These are phyloP conservation scores for Blakeslea trispora DNA, from an alignment of 371 early-diverging fungal genomes.

Conservation along the genomic window DNA sequence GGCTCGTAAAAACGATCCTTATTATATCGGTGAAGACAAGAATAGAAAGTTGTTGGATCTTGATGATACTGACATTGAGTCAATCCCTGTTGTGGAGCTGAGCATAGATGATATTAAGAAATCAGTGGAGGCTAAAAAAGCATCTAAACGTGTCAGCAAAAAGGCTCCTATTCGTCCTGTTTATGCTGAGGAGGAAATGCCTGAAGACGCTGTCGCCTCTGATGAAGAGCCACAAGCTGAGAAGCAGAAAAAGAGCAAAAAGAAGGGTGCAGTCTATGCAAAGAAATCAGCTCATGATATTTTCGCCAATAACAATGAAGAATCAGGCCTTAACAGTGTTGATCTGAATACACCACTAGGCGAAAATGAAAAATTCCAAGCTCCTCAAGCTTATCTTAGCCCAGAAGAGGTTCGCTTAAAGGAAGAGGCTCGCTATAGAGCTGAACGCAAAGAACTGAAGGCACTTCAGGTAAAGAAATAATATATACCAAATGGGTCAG, in stretches of 20 bases:
- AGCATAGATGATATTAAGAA: constrained; percentile 59
- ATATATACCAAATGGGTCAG: neutral
- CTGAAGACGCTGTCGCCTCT: constrained; percentile 59
- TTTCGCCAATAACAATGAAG: constrained; percentile 40
- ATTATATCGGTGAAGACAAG: constrained; percentile 60
- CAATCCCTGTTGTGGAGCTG: constrained; percentile 81
- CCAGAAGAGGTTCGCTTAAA: constrained; percentile 63
- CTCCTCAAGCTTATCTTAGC: constrained; percentile 58
- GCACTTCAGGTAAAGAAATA: constrained; percentile 26
- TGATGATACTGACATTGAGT: constrained; percentile 69
- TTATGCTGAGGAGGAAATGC: constrained; percentile 69
- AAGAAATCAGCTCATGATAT: constrained; percentile 38
- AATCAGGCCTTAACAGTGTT: constrained; percentile 52
- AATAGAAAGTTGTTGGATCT: constrained; percentile 30
- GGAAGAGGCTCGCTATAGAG: constrained; percentile 55
- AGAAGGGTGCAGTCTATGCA: constrained; percentile 18
- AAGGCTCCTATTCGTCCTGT: constrained; percentile 41
- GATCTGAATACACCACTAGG: constrained; percentile 66
- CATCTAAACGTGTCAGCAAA: constrained; percentile 18
- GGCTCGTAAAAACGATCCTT: constrained; percentile 72
- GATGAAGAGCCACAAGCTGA: constrained; percentile 46
- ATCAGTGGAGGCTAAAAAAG: constrained; percentile 30
- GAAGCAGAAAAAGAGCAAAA: constrained; percentile 13
- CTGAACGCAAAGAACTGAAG: constrained; percentile 43
- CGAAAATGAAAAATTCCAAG: constrained; percentile 63